Conservation (phyloP, 176 grass and related monocot species). For the Leersia perrieri region DNA sequence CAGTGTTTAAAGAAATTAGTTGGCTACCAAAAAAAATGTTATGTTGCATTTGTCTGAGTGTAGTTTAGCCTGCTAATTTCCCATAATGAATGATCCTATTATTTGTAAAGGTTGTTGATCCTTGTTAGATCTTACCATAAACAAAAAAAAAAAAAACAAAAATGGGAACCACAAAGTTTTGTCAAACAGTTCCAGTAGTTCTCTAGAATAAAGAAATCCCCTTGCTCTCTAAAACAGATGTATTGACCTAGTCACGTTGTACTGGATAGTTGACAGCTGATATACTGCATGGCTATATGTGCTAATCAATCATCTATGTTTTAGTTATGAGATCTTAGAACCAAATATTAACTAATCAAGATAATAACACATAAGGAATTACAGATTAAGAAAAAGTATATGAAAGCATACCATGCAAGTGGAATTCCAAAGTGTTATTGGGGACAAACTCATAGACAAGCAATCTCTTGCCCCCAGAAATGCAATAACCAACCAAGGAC, state of each 20-base stretch:
- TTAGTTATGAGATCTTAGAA: not conserved
- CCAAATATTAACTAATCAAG: conserved; percentile 3
- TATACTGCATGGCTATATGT: not conserved
- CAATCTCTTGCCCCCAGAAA: conserved; percentile 67
- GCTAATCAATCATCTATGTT: not conserved
- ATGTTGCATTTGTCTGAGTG: not conserved
- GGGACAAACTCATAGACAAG: conserved; percentile 90
- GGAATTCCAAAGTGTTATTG: conserved; percentile 74
- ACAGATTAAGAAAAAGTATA: not conserved
- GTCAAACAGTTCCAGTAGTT: not conserved
- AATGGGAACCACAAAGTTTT: conserved; percentile 1
- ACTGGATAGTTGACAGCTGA: not conserved
- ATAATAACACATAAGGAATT: not conserved
- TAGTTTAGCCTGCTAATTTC: not conserved
- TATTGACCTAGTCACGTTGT: not conserved
- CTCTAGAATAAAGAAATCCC: not conserved
- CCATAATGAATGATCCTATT: not conserved
- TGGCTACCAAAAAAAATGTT: not conserved
- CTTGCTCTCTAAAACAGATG: not conserved
- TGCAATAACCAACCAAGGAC: conserved; percentile 74
- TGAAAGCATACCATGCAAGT: conserved; percentile 69
- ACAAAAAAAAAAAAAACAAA: not conserved
- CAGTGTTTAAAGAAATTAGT: not conserved
- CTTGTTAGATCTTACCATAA: not conserved
- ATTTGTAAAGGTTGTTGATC: not conserved